Evolutionary conservation across 2,329 filamentous ascomycete species (phyloP).

Genomic region (Ophiocordyceps sinensis): DNA sequence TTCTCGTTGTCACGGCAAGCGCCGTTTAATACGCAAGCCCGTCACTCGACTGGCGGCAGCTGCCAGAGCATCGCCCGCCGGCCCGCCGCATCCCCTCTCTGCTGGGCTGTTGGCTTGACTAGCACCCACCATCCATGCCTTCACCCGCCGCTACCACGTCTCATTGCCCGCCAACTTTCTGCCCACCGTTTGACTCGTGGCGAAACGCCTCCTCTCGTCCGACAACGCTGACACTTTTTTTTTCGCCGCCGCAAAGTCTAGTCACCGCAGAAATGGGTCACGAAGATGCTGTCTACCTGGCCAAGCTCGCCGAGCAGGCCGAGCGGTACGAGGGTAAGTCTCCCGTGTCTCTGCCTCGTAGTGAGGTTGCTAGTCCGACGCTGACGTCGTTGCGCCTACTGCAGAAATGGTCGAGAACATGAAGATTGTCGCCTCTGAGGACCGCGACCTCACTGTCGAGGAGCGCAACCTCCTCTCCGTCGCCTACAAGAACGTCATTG

Average conservation of each 20-base stretch:
- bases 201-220: too few species aligned
- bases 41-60: too few species aligned
- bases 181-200: too few species aligned
- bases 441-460: conserved; percentile 74
- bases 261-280: conserved; percentile 67
- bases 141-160: too few species aligned
- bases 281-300: conserved; percentile 98
- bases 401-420: conserved; percentile 99
- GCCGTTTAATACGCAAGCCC: background rate
- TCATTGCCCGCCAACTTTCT: too few species aligned
- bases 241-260: background rate
- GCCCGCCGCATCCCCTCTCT: too few species aligned
- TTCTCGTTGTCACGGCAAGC: background rate
- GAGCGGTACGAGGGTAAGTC: conserved; percentile 96
- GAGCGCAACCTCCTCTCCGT: conserved; percentile 96
- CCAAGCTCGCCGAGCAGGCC: conserved; percentile 99
- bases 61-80: too few species aligned
- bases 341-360: background rate
- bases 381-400: conserved; percentile 4
- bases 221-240: background rate
- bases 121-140: too few species aligned
- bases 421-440: conserved; percentile 90
- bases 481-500: conserved; percentile 98
- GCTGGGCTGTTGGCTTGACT: too few species aligned
- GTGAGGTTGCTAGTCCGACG: conserved; percentile 7